Evolutionary conservation across 768 basidiomycete species (phyloP).

Genomic region (Leccinum olivaceopallidum): DNA sequence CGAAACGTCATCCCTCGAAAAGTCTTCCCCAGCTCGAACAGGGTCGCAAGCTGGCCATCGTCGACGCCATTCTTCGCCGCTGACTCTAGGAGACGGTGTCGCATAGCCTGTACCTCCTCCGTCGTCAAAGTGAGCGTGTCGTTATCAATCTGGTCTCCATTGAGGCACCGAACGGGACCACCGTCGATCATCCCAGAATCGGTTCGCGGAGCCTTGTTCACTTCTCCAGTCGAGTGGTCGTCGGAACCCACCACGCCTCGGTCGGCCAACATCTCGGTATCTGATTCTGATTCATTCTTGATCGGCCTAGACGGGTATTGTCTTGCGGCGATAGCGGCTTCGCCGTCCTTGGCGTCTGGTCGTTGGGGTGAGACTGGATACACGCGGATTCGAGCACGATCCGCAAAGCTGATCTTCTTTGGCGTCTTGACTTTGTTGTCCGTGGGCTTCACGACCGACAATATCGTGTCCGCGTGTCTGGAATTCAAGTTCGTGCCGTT

Average conservation of each 20-base stretch:
- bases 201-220: background rate
- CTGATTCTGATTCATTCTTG: background rate
- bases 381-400: constrained; percentile 24
- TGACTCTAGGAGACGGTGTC: constrained; percentile 14
- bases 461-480: background rate
- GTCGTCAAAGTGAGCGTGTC: constrained; percentile 19
- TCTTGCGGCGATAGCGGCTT: background rate
- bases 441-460: constrained; percentile 10
- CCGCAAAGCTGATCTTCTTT: constrained; percentile 28
- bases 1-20: constrained; percentile 25
- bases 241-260: background rate
- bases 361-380: constrained; percentile 17
- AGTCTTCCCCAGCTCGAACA: constrained; percentile 24
- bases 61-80: constrained; percentile 4
- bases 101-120: constrained; percentile 19
- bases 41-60: constrained; percentile 13
- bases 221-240: background rate
- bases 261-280: background rate
- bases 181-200: background rate
- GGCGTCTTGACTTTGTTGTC: constrained; percentile 21
- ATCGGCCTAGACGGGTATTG: background rate
- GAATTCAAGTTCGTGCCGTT: constrained; percentile 2
- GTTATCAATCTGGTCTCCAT: constrained; percentile 1
- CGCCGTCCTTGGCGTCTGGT: background rate
- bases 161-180: background rate